A percentile compares a stretch with the other conserved stretches of the same genome.
These are phyloP conservation scores for Sphaerulina musiva DNA, from an alignment of 2,329 filamentous ascomycete species.

Conservation along the genomic window DNA sequence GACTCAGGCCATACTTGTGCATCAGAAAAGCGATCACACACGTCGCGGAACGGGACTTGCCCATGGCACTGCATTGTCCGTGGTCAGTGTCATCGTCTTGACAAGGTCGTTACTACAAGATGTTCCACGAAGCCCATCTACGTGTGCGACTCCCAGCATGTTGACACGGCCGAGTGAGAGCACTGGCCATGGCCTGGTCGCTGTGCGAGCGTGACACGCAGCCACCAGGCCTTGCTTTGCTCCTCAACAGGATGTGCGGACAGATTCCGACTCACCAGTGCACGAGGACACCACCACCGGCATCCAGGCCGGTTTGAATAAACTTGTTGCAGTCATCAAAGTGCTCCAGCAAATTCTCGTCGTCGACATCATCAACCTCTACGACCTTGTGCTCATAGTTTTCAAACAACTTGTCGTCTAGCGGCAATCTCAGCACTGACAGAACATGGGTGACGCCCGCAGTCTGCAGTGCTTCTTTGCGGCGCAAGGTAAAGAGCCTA, in stretches of 20 bases:
- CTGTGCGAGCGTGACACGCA: slow-evolving; percentile 1
- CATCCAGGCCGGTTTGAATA: slow-evolving; percentile 67
- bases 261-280: slow-evolving; percentile 55
- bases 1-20: slow-evolving; percentile 46
- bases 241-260: slow-evolving; percentile 36
- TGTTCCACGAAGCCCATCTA: background rate
- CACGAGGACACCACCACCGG: slow-evolving; percentile 57
- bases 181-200: background rate
- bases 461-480: slow-evolving; percentile 61
- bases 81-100: background rate
- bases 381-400: slow-evolving; percentile 63
- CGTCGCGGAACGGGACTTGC: slow-evolving; percentile 86
- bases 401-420: slow-evolving; percentile 52
- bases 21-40: slow-evolving; percentile 81
- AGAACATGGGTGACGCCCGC: slow-evolving; percentile 82
- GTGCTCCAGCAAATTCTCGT: slow-evolving; percentile 77
- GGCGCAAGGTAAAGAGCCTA: slow-evolving; percentile 73
- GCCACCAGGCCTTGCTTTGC: slow-evolving; percentile 40
- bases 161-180: background rate
- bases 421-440: slow-evolving; percentile 65
- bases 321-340: slow-evolving; percentile 73
- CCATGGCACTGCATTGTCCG: slow-evolving; percentile 64
- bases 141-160: background rate
- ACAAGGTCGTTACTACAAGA: background rate
- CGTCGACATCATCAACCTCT: slow-evolving; percentile 83